A percentile compares a stretch with the other conserved stretches of the same genome.
phyloP scores from a whole-genome alignment of 371 early-diverging fungal species.

The Blastocladiella emersonii region DNA sequence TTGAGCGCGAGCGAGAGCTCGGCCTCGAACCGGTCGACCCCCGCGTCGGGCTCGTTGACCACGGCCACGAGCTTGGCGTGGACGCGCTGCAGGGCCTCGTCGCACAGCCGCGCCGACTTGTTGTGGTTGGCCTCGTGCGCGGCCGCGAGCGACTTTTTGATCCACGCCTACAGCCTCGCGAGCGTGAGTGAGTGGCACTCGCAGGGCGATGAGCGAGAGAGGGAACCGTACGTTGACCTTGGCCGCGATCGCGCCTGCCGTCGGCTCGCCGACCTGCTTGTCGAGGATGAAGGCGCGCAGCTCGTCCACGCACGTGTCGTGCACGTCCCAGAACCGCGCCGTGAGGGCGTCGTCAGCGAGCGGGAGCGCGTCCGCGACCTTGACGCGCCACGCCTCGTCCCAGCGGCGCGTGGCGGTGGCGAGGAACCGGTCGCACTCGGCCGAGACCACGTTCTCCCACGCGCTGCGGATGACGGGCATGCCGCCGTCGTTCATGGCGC shows the following conservation, averaged over 20 bases:
- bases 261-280: neutral
- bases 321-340: neutral
- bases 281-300: neutral
- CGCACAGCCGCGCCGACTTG: neutral
- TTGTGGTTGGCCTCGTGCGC: neutral
- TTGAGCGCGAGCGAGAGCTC: neutral
- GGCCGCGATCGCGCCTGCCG: neutral
- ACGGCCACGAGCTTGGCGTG: neutral
- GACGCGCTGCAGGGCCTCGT: neutral
- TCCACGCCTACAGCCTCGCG: too few species aligned
- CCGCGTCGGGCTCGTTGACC: neutral
- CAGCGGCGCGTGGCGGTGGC: neutral
- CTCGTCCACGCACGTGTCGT: neutral
- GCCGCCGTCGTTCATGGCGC: neutral
- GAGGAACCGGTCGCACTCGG: neutral
- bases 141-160: neutral
- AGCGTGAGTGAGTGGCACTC: too few species aligned
- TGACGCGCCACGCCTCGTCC: neutral
- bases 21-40: neutral
- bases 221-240: neutral
- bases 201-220: too few species aligned
- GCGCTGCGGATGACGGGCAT: constrained; percentile 2
- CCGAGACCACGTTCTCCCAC: neutral
- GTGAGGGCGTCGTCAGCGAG: neutral
- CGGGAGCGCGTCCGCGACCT: neutral